phyloP scores from a whole-genome alignment of 2,329 filamentous ascomycete species.

The Trichocomaceae sp. region DNA sequence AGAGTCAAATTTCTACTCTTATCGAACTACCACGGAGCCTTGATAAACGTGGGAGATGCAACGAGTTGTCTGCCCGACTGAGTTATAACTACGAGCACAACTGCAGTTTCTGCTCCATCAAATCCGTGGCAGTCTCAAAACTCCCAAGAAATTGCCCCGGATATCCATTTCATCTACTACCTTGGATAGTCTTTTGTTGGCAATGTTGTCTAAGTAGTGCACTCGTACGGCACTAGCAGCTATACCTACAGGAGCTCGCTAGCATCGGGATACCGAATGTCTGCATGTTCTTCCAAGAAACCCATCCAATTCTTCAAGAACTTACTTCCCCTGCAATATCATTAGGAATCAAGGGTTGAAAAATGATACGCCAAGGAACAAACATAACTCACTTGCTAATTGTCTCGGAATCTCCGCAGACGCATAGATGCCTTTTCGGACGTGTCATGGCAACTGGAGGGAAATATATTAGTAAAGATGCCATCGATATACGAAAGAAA shows the following conservation, averaged over 20 bases:
- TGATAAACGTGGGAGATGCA: neutral
- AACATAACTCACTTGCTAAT: conserved; percentile 65
- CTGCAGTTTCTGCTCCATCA: neutral
- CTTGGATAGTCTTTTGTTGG: neutral
- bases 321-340: conserved; percentile 60
- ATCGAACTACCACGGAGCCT: neutral
- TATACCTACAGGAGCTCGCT: conserved; percentile 26
- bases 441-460: conserved; percentile 87
- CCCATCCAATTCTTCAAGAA: conserved; percentile 91
- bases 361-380: neutral
- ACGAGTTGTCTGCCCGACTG: neutral
- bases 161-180: neutral
- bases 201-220: neutral
- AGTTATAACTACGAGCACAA: neutral
- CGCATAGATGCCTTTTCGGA: conserved; percentile 78
- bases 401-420: conserved; percentile 92
- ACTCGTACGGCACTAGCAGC: neutral
- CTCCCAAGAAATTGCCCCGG: no score
- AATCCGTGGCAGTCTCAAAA: neutral
- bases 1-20: neutral
- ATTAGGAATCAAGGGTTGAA: neutral
- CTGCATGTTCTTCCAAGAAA: conserved; percentile 80
- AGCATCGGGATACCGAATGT: conserved; percentile 76
- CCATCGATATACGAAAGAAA: neutral
- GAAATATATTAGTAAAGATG: conserved; percentile 1